Base-by-base conservation (phyloP, 768 basidiomycete species). In the Lentinula boryana region DNA sequence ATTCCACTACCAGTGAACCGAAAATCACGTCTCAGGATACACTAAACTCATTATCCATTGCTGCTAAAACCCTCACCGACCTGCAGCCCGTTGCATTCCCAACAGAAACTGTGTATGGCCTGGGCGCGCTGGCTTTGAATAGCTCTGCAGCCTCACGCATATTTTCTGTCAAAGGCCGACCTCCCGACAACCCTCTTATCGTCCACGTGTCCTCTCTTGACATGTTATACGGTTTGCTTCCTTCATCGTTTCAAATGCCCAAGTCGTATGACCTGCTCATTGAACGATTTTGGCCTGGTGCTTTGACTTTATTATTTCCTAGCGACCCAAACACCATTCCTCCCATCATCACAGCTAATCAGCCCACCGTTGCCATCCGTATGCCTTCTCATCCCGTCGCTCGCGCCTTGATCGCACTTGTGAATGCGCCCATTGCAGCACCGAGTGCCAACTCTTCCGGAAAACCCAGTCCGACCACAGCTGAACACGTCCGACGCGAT, bases 101-200 rank as follows among this genome's bases (percentile, higher is more conserved):
- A 0, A 98, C 97, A 33, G 97, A 99, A 74, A 98, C 97, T 0
- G 97, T 99, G 10, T 99, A 98, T 72, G 97, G 97, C 1, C 85
- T 99, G n/a, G 97, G 91, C 32, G 97, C 94, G 0, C 74, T 87
- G 21, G 94, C 96, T 0, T 75, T 93, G 49, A 76, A 85, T 66
- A 64, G 81, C 7, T 64, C 73, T 15, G 93, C 95, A 2, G 82
- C 85, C 5, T 69, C 80, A 2, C 81, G 80, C 66, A 95, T 99
- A 67, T 99, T 94, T 73, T 72, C 81, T 16, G 89, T 89, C 55
- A 99, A 99, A 69, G 92, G 94, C 41, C 83, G 97, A 57, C 97
- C 97, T 6, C 76, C 89, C 4, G 97, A 99, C 73, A 99, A 99
- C 72, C 97, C 97, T 1, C 81, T 99, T 58, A 99, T 99, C 78